A percentile compares a stretch with the other conserved stretches of the same genome.
Evolutionary conservation across 2,329 filamentous ascomycete genomes (phyloP).

Genomic region (Dryadomyces sulphureus): DNA sequence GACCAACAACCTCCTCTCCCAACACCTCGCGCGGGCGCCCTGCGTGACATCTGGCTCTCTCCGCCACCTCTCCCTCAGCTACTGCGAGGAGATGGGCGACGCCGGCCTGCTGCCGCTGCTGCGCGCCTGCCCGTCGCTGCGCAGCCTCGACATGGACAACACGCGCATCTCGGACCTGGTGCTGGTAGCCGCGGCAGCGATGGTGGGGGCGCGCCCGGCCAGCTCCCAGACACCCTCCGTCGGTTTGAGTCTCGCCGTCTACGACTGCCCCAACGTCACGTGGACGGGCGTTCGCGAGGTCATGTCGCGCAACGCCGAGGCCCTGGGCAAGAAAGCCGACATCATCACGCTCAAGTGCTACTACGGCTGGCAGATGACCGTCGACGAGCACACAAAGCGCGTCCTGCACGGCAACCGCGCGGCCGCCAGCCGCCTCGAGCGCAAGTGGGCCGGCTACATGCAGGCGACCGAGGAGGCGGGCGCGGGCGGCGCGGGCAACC

Average conservation of each 20-base stretch:
- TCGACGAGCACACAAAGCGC: constrained; percentile 83
- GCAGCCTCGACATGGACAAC: constrained; percentile 77
- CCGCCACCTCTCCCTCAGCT: constrained; percentile 74
- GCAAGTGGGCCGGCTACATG: constrained; percentile 92
- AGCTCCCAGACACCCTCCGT: constrained; percentile 27
- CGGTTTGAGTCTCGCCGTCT: constrained; percentile 66
- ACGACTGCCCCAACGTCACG: constrained; percentile 82
- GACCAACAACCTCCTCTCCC: constrained; percentile 57
- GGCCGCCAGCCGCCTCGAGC: constrained; percentile 64
- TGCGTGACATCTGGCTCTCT: constrained; percentile 47
- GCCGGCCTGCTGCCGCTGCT: constrained; percentile 70
- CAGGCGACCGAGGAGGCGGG: constrained; percentile 77
- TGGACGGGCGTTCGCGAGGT: constrained; percentile 87
- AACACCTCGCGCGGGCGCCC: constrained; percentile 61
- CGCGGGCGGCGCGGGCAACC: constrained; percentile 45
- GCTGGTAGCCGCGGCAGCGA: constrained; percentile 70
- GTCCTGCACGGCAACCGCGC: constrained; percentile 63
- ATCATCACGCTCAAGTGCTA: constrained; percentile 84
- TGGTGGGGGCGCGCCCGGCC: constrained; percentile 48
- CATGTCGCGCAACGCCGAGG: constrained; percentile 68
- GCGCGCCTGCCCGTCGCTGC: constrained; percentile 55
- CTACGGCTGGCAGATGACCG: constrained; percentile 88
- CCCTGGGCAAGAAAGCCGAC: constrained; percentile 42
- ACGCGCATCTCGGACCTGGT: constrained; percentile 79
- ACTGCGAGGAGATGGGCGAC: constrained; percentile 77